Base-by-base conservation (phyloP, 148 eudicot genomes). In the Drosera capensis region DNA sequence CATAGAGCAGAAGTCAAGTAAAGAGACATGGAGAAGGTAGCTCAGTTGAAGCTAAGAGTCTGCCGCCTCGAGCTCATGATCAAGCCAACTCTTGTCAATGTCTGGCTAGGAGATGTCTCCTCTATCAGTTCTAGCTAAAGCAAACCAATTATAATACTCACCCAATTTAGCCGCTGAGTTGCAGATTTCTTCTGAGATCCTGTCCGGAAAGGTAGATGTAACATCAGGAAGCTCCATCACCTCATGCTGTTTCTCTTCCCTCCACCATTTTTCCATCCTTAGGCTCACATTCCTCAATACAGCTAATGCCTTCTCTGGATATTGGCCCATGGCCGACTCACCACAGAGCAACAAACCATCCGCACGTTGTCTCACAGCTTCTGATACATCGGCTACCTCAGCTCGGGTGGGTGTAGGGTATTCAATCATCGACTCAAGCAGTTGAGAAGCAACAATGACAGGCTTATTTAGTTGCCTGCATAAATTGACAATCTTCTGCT, bases 301-400 rank as follows among this genome's bases (percentile, higher is more conserved):
- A 19, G 74, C 57, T 68, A 90, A 53, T 46, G 99, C 95, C 62
- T 90, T 90, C 21, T 81, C 88, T 40, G 99, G 95, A 57, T 34
- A 78, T 40, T 64, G 80, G 24, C 95, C 99, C 99, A 90, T 90
- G 45, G 95, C 99, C 11, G 95, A 90, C 74, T 85, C 95, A 48
- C 95, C 99, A 44, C 94, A 90, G 23, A 90, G 87, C 99, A 85
- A 80, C 44, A 90, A 60, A 47, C 93, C 99, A 68, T 90, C 99
- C 14, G 94, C 71, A 53, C 90, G 70, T 58, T 90, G 95, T 57
- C 88, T 73, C n/a, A 90, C 95, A 40, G 99, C 95, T 68, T 85
- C 95, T 25, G 95, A 90, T 63, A 90, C 95, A 66, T 90, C 99
- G 55, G 99, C 99, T 58, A 90, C 99, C 57, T 90, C 99, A 25